Evolutionary conservation across 257 asterid species (phyloP).

Genomic region (Galeopsis tetrahit): DNA sequence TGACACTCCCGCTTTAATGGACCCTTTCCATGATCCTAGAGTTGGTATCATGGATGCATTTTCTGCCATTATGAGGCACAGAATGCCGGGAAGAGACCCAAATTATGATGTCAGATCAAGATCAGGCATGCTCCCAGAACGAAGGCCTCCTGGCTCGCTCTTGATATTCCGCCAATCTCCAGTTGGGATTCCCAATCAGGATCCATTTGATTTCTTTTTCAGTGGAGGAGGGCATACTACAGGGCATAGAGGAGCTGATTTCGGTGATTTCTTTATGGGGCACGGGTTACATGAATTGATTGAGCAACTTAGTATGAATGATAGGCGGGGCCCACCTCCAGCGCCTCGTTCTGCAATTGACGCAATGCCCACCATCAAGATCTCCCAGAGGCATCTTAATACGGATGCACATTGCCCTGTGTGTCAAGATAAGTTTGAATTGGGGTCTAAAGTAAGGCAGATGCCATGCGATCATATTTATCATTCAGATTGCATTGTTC

Average conservation of each 20-base stretch:
- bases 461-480: constrained; percentile 82
- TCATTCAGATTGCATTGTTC: constrained; percentile 75
- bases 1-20: constrained; percentile 43
- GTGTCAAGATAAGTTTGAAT: constrained; percentile 65
- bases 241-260: constrained; percentile 46
- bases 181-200: constrained; percentile 34
- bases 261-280: constrained; percentile 47
- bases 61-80: constrained; percentile 73
- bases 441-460: constrained; percentile 70
- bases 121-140: constrained; percentile 51
- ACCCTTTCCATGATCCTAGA: constrained; percentile 46
- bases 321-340: constrained; percentile 59
- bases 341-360: constrained; percentile 77
- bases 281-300: constrained; percentile 50
- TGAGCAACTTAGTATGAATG: constrained; percentile 51
- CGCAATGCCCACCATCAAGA: constrained; percentile 69
- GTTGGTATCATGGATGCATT: constrained; percentile 67
- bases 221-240: constrained; percentile 35
- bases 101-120: constrained; percentile 67
- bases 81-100: constrained; percentile 77
- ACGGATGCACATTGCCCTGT: constrained; percentile 74
- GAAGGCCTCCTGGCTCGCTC: constrained; percentile 56
- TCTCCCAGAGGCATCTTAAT: constrained; percentile 57
- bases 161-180: constrained; percentile 53
- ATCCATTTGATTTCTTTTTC: constrained; percentile 47